These are phyloP conservation scores for Apiotrichum akiyoshidainum DNA, from an alignment of 1,284 basidiomycete genomes.

Conservation along the genomic window DNA sequence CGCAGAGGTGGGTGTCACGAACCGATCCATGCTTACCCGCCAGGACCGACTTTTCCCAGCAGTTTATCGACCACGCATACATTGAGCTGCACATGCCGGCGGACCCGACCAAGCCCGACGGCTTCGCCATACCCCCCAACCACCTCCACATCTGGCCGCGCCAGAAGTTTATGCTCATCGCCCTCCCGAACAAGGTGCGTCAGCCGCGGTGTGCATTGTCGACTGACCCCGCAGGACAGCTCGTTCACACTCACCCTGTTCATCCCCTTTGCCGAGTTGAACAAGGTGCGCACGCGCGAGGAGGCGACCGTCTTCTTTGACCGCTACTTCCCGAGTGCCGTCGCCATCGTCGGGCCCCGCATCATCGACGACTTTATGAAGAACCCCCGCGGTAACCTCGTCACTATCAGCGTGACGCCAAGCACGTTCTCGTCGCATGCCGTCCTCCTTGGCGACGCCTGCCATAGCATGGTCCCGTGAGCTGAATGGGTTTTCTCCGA, in stretches of 20 bases:
- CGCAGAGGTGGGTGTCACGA: conserved; percentile 64
- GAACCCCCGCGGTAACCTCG: conserved; percentile 83
- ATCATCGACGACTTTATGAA: conserved; percentile 71
- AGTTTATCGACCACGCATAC: conserved; percentile 93
- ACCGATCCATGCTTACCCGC: conserved; percentile 5
- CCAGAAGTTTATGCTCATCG: conserved; percentile 98
- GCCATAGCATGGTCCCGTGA: conserved; percentile 82
- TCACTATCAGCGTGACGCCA: conserved; percentile 84
- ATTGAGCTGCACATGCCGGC: conserved; percentile 93
- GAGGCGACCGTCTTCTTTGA: conserved; percentile 73
- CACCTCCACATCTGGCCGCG: conserved; percentile 99
- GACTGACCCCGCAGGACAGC: conserved; percentile 42
- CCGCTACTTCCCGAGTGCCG: conserved; percentile 79
- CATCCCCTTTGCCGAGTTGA: conserved; percentile 76
- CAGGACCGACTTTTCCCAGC: conserved; percentile 90
- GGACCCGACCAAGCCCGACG: conserved; percentile 56
- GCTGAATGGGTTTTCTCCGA: conserved; percentile 12
- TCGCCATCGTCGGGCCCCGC: conserved; percentile 76
- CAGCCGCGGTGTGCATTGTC: too few relatives aligned
- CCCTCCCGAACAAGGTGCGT: conserved; percentile 86
- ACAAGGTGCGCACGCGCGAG: conserved; percentile 61
- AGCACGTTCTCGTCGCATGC: conserved; percentile 87
- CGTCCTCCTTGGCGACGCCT: conserved; percentile 87
- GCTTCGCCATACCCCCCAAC: conserved; percentile 87
- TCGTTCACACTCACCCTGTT: conserved; percentile 72